phyloP scores from a whole-genome alignment of 169 alveolate genomes.

The Plasmodium malariae region DNA sequence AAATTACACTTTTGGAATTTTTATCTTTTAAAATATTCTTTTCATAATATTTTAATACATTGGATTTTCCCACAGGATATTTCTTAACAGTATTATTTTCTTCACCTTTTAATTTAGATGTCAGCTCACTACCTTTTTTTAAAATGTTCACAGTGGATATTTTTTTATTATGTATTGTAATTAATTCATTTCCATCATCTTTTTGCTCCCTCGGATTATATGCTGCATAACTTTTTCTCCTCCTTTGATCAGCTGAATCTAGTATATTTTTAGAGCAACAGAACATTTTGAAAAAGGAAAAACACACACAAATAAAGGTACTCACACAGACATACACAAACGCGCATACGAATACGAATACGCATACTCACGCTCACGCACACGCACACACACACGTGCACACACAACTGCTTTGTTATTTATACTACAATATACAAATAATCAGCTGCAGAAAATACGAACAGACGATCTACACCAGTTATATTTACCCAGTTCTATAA shows the following conservation, averaged over 20 bases:
- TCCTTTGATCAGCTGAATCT: slow-evolving; percentile 11
- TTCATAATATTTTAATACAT: slow-evolving; percentile 59
- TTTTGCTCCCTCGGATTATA: not conserved
- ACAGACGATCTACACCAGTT: too few species aligned
- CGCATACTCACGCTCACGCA: too few species aligned
- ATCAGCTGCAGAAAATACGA: too few species aligned
- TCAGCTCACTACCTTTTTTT: slow-evolving; percentile 48
- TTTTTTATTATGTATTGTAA: slow-evolving; percentile 30
- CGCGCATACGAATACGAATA: too few species aligned
- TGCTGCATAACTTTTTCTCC: not conserved
- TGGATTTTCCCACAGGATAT: slow-evolving; percentile 12
- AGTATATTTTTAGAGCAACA: slow-evolving; percentile 60
- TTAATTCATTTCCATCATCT: slow-evolving; percentile 41
- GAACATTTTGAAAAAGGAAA: slow-evolving; percentile 37
- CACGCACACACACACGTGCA: too few species aligned
- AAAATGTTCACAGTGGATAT: slow-evolving; percentile 35
- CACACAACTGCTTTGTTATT: too few species aligned
- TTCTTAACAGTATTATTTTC: slow-evolving; percentile 7
- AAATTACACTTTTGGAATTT: not conserved
- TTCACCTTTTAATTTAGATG: slow-evolving; percentile 3
- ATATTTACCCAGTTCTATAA: too few species aligned
- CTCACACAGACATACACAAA: too few species aligned
- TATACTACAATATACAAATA: too few species aligned
- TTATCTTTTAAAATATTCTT: slow-evolving; percentile 40
- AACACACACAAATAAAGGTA: too few species aligned